Evolutionary conservation across 495 filamentous ascomycete genomes (phyloP).

Genomic region (Neurospora sp.): DNA sequence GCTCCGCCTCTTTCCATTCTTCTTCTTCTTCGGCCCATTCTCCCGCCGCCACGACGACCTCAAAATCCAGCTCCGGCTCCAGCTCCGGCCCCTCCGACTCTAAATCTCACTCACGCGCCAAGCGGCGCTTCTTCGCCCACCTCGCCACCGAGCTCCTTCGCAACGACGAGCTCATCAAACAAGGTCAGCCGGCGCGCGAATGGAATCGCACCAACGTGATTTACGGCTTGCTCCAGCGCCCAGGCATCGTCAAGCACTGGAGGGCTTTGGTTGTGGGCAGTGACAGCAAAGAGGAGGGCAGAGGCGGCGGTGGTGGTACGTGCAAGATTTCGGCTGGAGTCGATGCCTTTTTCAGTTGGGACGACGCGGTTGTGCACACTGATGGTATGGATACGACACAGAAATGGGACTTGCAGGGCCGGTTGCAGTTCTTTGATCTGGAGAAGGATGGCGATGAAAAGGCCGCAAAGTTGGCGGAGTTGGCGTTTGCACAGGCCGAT

Average conservation of each 20-base stretch:
- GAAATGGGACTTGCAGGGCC: neutral
- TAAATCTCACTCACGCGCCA: neutral
- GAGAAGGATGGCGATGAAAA: neutral
- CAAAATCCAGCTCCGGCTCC: neutral
- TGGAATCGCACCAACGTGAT: neutral
- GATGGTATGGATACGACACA: neutral
- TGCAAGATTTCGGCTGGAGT: neutral
- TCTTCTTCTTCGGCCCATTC: too few species aligned
- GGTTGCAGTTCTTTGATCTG: neutral
- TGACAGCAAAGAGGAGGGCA: neutral
- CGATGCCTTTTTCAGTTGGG: neutral
- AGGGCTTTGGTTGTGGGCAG: neutral
- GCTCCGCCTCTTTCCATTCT: neutral
- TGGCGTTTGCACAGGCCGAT: neutral
- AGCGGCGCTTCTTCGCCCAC: neutral
- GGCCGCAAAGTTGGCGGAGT: neutral
- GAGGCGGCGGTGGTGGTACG: neutral
- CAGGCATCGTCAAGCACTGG: neutral
- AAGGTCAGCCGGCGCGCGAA: neutral
- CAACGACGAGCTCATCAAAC: neutral
- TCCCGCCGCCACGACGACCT: neutral
- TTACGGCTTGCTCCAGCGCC: neutral
- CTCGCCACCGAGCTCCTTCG: neutral
- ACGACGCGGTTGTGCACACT: too few species aligned
- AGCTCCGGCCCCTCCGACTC: neutral